These are phyloP conservation scores for Sarocladiaceae sp. DNA, from an alignment of 2,329 filamentous ascomycete species.

Conservation along the genomic window DNA sequence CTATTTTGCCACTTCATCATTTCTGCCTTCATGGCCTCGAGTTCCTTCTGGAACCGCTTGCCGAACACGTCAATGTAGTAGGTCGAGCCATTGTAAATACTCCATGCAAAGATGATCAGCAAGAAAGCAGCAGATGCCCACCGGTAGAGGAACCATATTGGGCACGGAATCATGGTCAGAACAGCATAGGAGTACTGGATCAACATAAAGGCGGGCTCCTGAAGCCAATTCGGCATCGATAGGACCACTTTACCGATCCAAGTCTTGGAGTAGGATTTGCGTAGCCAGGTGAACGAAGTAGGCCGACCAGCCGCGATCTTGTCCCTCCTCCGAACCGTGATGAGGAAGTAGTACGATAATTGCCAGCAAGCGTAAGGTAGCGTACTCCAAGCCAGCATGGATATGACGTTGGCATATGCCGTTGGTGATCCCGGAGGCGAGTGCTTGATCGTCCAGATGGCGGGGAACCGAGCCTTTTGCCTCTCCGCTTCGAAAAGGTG, in stretches of 20 bases:
- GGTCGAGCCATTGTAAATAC: constrained; percentile 93
- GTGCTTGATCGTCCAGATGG: constrained; percentile 75
- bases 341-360: constrained; percentile 86
- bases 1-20: constrained; percentile 81
- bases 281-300: constrained; percentile 96
- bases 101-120: constrained; percentile 82
- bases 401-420: constrained; percentile 70
- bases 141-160: constrained; percentile 88
- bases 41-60: constrained; percentile 91
- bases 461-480: constrained; percentile 72
- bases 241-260: constrained; percentile 87
- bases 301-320: constrained; percentile 95
- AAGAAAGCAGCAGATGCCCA: constrained; percentile 77
- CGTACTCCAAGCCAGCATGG: constrained; percentile 93
- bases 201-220: constrained; percentile 90
- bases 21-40: constrained; percentile 83
- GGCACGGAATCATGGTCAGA: constrained; percentile 89
- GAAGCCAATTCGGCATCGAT: constrained; percentile 66
- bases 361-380: constrained; percentile 94
- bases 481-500: constrained; percentile 68
- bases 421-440: constrained; percentile 66
- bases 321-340: constrained; percentile 88
- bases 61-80: constrained; percentile 99
- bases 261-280: constrained; percentile 82
- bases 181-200: constrained; percentile 93